phyloP scores from a whole-genome alignment of 1,284 basidiomycete genomes.

The Tremellales sp. region DNA sequence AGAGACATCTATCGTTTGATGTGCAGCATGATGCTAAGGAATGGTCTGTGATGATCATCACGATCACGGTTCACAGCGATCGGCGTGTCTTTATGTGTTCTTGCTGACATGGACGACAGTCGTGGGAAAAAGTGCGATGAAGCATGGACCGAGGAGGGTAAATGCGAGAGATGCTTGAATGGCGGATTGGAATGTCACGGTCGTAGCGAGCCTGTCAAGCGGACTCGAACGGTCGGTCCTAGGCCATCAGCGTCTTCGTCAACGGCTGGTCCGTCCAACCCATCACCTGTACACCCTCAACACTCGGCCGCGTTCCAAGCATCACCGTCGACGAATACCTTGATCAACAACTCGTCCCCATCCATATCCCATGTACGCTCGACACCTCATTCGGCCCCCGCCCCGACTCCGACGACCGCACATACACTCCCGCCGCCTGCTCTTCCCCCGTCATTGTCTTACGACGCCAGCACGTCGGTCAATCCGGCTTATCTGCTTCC shows the following conservation, averaged over 20 bases:
- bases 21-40: neutral
- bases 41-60: no score
- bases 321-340: neutral
- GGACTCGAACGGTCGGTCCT: neutral
- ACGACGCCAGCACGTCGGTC: neutral
- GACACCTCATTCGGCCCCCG: neutral
- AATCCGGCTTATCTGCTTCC: neutral
- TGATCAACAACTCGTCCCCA: neutral
- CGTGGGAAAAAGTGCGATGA: conserved; percentile 33
- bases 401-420: neutral
- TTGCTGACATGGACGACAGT: conserved; percentile 5
- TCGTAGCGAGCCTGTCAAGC: conserved; percentile 4
- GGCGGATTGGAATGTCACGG: conserved; percentile 24
- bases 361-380: neutral
- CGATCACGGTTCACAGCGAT: no score
- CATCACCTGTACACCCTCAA: no score
- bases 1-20: conserved; percentile 19
- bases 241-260: neutral
- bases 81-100: neutral
- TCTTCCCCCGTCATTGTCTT: neutral
- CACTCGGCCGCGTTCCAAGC: neutral
- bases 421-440: neutral
- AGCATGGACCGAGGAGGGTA: conserved; percentile 21
- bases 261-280: no score
- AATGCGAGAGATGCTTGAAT: conserved; percentile 21